Conservation (phyloP, 805 yeast species). For the Isabelozyma heimii region DNA sequence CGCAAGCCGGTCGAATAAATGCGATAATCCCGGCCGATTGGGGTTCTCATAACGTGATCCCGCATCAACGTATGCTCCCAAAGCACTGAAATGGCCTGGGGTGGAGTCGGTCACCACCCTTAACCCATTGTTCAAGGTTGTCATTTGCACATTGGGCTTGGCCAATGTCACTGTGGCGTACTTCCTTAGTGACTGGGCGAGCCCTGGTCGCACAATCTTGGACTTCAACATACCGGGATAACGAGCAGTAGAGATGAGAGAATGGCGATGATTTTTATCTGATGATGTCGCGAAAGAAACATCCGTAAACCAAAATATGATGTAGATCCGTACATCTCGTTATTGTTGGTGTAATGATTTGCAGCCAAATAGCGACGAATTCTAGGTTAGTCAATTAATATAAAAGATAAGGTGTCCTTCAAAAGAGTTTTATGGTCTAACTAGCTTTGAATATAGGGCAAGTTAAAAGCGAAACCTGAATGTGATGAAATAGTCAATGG, state of each 20-base stretch:
- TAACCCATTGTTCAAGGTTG: slow-evolving; percentile 68
- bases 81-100: slow-evolving; percentile 88
- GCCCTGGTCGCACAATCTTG: neutral
- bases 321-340: too few relatives aligned
- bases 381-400: too few relatives aligned
- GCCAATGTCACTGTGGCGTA: slow-evolving; percentile 2
- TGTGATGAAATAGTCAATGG: too few relatives aligned
- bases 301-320: too few relatives aligned
- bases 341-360: too few relatives aligned
- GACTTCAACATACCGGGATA: neutral
- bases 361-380: too few relatives aligned
- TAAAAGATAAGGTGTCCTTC: too few relatives aligned
- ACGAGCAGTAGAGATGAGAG: neutral
- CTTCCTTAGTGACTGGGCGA: neutral
- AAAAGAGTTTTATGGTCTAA: too few relatives aligned
- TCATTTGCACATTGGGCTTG: slow-evolving; percentile 21
- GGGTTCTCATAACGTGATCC: slow-evolving; percentile 82
- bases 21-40: slow-evolving; percentile 68
- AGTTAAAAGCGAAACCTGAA: too few relatives aligned
- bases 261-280: too few relatives aligned
- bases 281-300: too few relatives aligned
- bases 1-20: slow-evolving; percentile 81
- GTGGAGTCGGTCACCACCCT: slow-evolving; percentile 79
- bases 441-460: too few relatives aligned
- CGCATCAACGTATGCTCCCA: slow-evolving; percentile 86